Base-by-base conservation (phyloP, 441 rosid genomes). In the Arabidopsis lyrata region DNA sequence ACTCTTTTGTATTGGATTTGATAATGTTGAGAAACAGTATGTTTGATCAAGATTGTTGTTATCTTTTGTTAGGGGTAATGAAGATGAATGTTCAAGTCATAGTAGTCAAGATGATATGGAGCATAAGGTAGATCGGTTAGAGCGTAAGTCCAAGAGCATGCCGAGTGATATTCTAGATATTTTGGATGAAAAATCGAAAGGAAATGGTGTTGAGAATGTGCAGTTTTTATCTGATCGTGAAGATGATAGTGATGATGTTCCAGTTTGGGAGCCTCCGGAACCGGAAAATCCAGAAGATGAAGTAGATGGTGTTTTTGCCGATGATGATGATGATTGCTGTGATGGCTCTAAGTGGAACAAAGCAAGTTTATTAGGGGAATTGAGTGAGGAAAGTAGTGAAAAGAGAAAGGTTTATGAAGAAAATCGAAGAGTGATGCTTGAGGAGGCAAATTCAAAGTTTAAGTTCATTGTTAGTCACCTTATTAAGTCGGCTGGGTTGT, bases 191-290 rank as follows among this genome's bases (percentile, higher is more conserved):
- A 85, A 84, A 29, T 64, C 64, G 6, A 80, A 82, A 71, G 82
- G 79, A 64, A 62, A 66, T 35, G 53, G 61, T 52, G 72, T 56
- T 55, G 80, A 69, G 56, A 76, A 64, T 39, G 72, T 72, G 66
- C 75, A 57, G 38, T 77, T 63, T 58, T 45, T 76, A 38, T 57
- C 71, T 52, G 77, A 80, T 77, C 80, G 68, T 63, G 84, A 78
- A 60, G 50, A 31, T 81, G 82, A 80, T 58, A 70, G 36, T 59
- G 72, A 68, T 70, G 86, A 83, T 70, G 57, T 66, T 5, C 65
- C 54, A n/a, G 65, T 86, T 61, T 93, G 98, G 99, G 97, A 90
- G 39, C 92, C 98, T 34, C 99, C 99, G 5, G 97, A 91, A 81
- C 82, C 97, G 39, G 94, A 88, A 67, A 87, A 85, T 47, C 83